Evolutionary conservation across 129 eudicot species (phyloP), one percentile per base, ranked within the genome.

Genomic region (Flaveria trinervia): DNA sequence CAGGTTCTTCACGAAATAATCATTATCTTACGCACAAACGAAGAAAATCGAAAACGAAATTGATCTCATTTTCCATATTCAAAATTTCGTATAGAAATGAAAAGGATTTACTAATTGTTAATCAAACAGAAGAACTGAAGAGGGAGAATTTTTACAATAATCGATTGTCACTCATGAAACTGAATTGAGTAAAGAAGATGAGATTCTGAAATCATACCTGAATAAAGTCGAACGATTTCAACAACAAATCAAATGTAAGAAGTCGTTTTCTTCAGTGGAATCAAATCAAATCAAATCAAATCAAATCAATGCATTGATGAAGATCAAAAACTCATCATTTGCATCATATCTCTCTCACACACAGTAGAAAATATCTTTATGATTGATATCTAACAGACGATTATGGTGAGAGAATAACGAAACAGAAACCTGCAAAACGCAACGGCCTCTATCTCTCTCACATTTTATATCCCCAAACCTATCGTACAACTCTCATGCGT

Each of bases 1-100:
- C 89, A 7, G 83, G 69, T 88, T 85, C 89, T 67, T 83, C 85
- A 85, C 77, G 71, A 80, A 75, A 28, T 55, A 80, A 88, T 80
- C 83, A 18, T 5, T 8, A 8, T 7, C 15, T 12, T 55, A 18
- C 59, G 44, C 49, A 83, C 76, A 9, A 45, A 45, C 50, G 50
- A 45, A 0, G 3, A 45, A 45, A 45, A 8, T 45, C 13, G 50
- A 45, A 9, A 45, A 45, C 3, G 10, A 45, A 55, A 14, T 72
- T 66, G 68, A 74, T 74, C 78, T 74, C 70, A 60, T 73, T 73
- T 73, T 73, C 41, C 9, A 56, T 57, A 10, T 36, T 33, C 46
- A 50, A 18, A 72, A 55, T 36, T 18, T 72, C 77, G 59, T 20
- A 20, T 22, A 22, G 7, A 61, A 73, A 43, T 4, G n/a, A 14